Conservation (phyloP, 116 monocot species). For the Phalaenopsis hybrid region DNA sequence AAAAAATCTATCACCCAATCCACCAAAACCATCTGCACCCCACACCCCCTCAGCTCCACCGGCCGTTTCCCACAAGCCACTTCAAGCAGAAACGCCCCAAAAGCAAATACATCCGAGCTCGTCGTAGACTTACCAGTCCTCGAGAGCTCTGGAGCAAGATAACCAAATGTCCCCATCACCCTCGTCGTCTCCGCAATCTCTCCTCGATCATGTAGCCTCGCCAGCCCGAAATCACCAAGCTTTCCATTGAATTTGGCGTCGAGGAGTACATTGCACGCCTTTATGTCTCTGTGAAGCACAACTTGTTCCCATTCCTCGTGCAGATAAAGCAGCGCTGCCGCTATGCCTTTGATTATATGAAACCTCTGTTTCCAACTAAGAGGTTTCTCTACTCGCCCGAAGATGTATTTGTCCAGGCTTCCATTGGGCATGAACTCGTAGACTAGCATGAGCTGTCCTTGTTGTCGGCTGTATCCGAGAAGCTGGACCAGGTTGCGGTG, state of each 20-base stretch:
- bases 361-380: conserved; percentile 21
- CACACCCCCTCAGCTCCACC: conserved; percentile 1
- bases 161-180: conserved; percentile 8
- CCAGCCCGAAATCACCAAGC: conserved; percentile 8
- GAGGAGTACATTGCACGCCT: conserved; percentile 19
- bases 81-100: conserved; percentile 8
- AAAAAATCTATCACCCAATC: conserved; percentile 4
- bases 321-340: conserved; percentile 19
- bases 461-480: conserved; percentile 19
- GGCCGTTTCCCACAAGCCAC: conserved; percentile 8
- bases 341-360: conserved; percentile 18
- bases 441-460: conserved; percentile 15
- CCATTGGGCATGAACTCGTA: conserved; percentile 30
- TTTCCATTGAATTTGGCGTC: conserved; percentile 19
- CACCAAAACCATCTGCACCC: conserved; percentile 1
- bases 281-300: conserved; percentile 24
- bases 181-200: background rate
- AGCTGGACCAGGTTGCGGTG: conserved; percentile 25
- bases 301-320: conserved; percentile 28
- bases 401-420: conserved; percentile 23
- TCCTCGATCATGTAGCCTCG: background rate
- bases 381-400: conserved; percentile 9
- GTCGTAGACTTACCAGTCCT: background rate
- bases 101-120: conserved; percentile 3
- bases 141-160: conserved; percentile 2